Evolutionary conservation across 2,329 filamentous ascomycete genomes (phyloP).

Genomic region (Xylaria sp.): DNA sequence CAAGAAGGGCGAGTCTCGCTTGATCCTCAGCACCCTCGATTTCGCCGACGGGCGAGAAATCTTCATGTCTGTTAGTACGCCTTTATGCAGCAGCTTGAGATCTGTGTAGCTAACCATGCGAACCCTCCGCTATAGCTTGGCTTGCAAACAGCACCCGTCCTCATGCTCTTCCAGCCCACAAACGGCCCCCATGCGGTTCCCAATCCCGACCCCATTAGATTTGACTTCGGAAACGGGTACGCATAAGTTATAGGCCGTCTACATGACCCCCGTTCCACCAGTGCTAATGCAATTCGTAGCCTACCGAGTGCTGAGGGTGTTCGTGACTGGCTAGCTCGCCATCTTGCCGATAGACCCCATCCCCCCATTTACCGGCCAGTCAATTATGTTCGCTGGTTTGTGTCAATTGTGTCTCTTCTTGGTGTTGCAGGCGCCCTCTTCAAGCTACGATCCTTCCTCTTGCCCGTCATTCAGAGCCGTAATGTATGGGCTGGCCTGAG

Average conservation of each 20-base stretch:
- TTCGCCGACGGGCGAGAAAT: slow-evolving; percentile 82
- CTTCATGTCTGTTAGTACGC: slow-evolving; percentile 77
- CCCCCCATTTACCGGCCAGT: slow-evolving; percentile 82
- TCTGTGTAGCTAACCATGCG: slow-evolving; percentile 16
- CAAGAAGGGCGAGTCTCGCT: slow-evolving; percentile 70
- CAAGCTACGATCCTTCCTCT: slow-evolving; percentile 76
- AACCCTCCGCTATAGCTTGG: slow-evolving; percentile 65
- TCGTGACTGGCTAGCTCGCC: slow-evolving; percentile 77
- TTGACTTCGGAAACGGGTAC: slow-evolving; percentile 84
- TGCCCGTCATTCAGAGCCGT: slow-evolving; percentile 84
- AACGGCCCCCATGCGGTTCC: slow-evolving; percentile 76
- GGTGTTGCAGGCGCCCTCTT: slow-evolving; percentile 71
- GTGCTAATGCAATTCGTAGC: slow-evolving; percentile 50
- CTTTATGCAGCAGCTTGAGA: background rate
- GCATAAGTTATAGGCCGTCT: slow-evolving; percentile 34
- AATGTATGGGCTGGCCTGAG: slow-evolving; percentile 93
- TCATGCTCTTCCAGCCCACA: slow-evolving; percentile 87
- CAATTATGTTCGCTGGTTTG: slow-evolving; percentile 80
- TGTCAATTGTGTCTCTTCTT: slow-evolving; percentile 70
- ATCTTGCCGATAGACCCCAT: slow-evolving; percentile 78
- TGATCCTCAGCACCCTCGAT: slow-evolving; percentile 85
- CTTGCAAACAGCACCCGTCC: slow-evolving; percentile 90
- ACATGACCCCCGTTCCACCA: slow-evolving; percentile 6
- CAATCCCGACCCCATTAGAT: slow-evolving; percentile 73
- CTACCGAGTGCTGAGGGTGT: slow-evolving; percentile 77